A percentile compares a stretch with the other conserved stretches of the same genome.
phyloP scores from a whole-genome alignment of 225 moss, liverwort and hornwort species.

The Marchantia paleacea region DNA sequence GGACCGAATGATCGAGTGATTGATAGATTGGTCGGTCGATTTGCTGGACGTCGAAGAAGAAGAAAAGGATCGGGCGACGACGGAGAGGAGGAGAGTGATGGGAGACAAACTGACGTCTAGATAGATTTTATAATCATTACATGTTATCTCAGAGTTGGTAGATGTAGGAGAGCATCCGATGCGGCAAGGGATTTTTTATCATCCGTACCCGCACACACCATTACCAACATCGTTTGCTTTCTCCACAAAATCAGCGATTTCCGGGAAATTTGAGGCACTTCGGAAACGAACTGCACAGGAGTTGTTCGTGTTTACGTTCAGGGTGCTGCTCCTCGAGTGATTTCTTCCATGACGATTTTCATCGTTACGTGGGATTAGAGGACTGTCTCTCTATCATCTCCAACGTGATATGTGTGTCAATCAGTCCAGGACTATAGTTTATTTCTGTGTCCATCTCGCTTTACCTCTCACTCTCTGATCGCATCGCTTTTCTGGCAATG shows the following conservation, averaged over 20 bases:
- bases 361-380: not conserved
- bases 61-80: not conserved
- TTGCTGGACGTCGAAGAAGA: not conserved
- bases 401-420: not conserved
- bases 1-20: not conserved
- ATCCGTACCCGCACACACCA: not conserved
- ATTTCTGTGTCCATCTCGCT: not conserved
- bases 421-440: not conserved
- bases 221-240: not conserved
- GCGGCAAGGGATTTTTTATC: not conserved
- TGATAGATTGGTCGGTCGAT: not conserved
- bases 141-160: not conserved
- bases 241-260: not conserved
- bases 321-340: not conserved
- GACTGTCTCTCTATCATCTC: not conserved
- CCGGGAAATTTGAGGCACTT: not conserved
- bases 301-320: not conserved
- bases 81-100: not conserved
- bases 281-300: not conserved
- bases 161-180: not conserved
- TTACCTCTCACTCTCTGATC: not conserved
- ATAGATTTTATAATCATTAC: not conserved
- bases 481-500: not conserved
- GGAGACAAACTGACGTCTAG: not conserved
- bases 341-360: not conserved